Evolutionary conservation across 1,139 yeast genomes (phyloP).

Genomic region (Saccharomycopsis crataegensis): DNA sequence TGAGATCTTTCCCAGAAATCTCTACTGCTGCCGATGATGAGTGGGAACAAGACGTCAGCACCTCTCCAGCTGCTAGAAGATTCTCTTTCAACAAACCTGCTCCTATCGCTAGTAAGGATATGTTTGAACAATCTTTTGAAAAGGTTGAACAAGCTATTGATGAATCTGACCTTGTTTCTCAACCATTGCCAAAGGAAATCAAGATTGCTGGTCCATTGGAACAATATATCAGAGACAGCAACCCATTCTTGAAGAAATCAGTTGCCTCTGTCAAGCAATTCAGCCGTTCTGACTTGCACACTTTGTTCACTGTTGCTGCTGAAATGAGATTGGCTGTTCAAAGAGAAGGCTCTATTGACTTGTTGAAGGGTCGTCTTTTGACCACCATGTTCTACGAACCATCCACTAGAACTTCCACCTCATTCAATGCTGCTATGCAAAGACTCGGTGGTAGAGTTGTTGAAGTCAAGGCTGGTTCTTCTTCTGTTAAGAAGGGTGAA

Average conservation of each 20-base stretch:
- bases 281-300: conserved; percentile 80
- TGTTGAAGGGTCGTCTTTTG: conserved; percentile 82
- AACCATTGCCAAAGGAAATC: conserved; percentile 60
- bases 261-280: conserved; percentile 85
- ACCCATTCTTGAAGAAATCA: conserved; percentile 83
- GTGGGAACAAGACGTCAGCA: not conserved
- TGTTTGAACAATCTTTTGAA: conserved; percentile 38
- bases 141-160: conserved; percentile 51
- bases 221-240: conserved; percentile 68
- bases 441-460: conserved; percentile 98
- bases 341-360: conserved; percentile 89
- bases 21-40: not conserved
- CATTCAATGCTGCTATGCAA: conserved; percentile 99
- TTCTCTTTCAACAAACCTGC: conserved; percentile 33
- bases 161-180: conserved; percentile 58
- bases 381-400: conserved; percentile 98
- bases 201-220: conserved; percentile 74
- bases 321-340: conserved; percentile 97
- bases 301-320: conserved; percentile 92
- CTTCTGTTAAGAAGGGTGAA: conserved; percentile 97
- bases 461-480: conserved; percentile 72
- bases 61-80: conserved; percentile 22
- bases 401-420: conserved; percentile 91
- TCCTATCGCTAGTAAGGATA: conserved; percentile 38
- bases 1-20: conserved; percentile 19